phyloP scores from a whole-genome alignment of 495 filamentous ascomycete genomes.

The Thermochaetoides thermophila region DNA sequence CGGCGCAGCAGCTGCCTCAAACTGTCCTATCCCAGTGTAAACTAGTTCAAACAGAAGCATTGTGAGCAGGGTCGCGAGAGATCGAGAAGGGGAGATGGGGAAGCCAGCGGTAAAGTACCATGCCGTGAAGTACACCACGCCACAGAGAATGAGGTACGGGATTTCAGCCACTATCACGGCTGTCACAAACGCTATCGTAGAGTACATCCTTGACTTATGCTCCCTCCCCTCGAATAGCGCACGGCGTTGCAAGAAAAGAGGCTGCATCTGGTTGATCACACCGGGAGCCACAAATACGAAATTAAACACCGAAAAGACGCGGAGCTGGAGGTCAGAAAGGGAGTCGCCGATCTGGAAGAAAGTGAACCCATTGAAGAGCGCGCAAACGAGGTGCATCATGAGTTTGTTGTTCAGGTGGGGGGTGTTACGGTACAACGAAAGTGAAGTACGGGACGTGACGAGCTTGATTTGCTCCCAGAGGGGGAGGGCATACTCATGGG shows the following conservation, averaged over 20 bases:
- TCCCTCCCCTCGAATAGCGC: conserved; percentile 60
- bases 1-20: conserved; percentile 30
- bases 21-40: conserved; percentile 36
- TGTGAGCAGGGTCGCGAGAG: conserved; percentile 28
- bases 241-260: conserved; percentile 52
- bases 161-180: conserved; percentile 43
- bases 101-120: conserved; percentile 47
- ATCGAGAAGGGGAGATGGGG: conserved; percentile 24
- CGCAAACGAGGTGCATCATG: conserved; percentile 20
- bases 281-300: conserved; percentile 35
- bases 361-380: conserved; percentile 62
- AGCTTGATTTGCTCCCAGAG: conserved; percentile 27
- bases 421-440: conserved; percentile 61
- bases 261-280: conserved; percentile 45
- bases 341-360: conserved; percentile 53
- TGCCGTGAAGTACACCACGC: conserved; percentile 41
- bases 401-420: conserved; percentile 54
- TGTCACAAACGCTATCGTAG: conserved; percentile 43
- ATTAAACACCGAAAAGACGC: conserved; percentile 62
- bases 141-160: conserved; percentile 40
- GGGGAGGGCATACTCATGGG: conserved; percentile 16
- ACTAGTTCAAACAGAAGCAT: conserved; percentile 34
- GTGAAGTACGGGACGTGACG: conserved; percentile 42
- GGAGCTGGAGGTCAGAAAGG: conserved; percentile 55
- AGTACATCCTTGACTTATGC: conserved; percentile 59